These are phyloP conservation scores for Capsicum chinense DNA, from an alignment of 257 asterid species.

Conservation along the genomic window DNA sequence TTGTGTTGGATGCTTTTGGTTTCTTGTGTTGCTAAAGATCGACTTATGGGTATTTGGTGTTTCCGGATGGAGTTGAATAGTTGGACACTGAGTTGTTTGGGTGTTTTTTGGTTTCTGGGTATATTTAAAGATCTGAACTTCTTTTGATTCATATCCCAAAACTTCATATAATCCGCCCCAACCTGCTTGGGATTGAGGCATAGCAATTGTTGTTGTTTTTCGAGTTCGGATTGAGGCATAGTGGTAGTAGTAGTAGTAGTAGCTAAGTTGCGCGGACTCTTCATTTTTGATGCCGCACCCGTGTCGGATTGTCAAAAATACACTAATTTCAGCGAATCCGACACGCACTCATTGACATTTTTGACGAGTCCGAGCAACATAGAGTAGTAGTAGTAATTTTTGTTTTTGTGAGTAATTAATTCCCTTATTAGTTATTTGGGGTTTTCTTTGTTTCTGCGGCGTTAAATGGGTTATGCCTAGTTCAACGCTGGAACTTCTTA, in stretches of 20 bases:
- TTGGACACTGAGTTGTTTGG: not conserved
- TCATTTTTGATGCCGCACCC: too few relatives aligned
- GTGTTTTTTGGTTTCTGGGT: not conserved
- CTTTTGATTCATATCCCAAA: constrained; percentile 5
- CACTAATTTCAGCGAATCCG: too few relatives aligned
- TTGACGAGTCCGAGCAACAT: too few relatives aligned
- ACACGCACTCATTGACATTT: too few relatives aligned
- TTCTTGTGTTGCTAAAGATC: too few relatives aligned
- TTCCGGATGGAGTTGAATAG: not conserved
- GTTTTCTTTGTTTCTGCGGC: not conserved
- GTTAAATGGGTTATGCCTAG: not conserved
- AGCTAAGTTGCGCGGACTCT: too few relatives aligned
- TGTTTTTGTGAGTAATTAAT: not conserved
- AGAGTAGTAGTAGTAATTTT: not conserved
- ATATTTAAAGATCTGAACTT: not conserved
- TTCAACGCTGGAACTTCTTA: too few relatives aligned
- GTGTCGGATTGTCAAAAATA: too few relatives aligned
- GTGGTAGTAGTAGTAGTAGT: not conserved
- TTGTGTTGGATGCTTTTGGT: not conserved
- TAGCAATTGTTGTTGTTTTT: not conserved
- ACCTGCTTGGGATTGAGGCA: not conserved
- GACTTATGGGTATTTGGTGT: not conserved
- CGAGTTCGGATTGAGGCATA: not conserved
- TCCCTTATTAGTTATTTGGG: not conserved
- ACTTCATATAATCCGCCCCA: not conserved